Percentiles rank a stretch among this genome's conserved stretches.
These are phyloP conservation scores for Amorphotheca resinae DNA, from an alignment of 495 filamentous ascomycete genomes.

Conservation along the genomic window DNA sequence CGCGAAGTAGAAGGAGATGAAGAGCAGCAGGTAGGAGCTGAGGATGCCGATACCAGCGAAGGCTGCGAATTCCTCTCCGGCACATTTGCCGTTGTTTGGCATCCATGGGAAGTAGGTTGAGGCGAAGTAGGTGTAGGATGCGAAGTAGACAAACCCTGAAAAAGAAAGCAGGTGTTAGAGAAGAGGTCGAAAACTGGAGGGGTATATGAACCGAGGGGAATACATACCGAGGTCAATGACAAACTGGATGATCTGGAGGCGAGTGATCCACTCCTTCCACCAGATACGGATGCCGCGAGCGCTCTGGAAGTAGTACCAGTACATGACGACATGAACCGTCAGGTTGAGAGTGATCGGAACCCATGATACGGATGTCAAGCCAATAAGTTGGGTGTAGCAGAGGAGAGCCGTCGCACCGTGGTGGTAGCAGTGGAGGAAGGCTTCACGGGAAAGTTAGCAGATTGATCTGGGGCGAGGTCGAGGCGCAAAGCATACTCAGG, in stretches of 20 bases:
- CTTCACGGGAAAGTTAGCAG: conserved; percentile 29
- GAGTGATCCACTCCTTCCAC: conserved; percentile 88
- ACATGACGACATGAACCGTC: conserved; percentile 67
- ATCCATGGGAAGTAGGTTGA: conserved; percentile 80
- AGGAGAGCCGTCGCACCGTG: conserved; percentile 74
- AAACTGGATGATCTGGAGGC: conserved; percentile 75
- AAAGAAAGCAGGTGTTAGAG: background rate
- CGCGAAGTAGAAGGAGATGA: conserved; percentile 97
- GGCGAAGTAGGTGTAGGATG: conserved; percentile 90
- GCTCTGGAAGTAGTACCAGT: conserved; percentile 75
- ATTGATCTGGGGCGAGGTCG: background rate
- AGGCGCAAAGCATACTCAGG: conserved; percentile 40
- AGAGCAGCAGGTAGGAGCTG: conserved; percentile 87
- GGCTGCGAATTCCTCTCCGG: conserved; percentile 95
- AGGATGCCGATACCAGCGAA: conserved; percentile 87
- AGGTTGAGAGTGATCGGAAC: conserved; percentile 68
- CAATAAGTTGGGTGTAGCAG: conserved; percentile 75
- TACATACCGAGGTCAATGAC: conserved; percentile 62
- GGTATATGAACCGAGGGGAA: background rate
- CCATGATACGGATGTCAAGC: conserved; percentile 68
- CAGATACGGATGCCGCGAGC: conserved; percentile 70
- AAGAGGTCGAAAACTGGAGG: background rate
- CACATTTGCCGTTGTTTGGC: conserved; percentile 73
- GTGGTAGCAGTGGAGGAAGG: conserved; percentile 82
- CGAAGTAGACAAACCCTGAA: conserved; percentile 71